Percentiles rank a stretch among this genome's conserved stretches.
These are phyloP conservation scores for Avena eriantha DNA, from an alignment of 176 grass and related monocot genomes.

Conservation along the genomic window DNA sequence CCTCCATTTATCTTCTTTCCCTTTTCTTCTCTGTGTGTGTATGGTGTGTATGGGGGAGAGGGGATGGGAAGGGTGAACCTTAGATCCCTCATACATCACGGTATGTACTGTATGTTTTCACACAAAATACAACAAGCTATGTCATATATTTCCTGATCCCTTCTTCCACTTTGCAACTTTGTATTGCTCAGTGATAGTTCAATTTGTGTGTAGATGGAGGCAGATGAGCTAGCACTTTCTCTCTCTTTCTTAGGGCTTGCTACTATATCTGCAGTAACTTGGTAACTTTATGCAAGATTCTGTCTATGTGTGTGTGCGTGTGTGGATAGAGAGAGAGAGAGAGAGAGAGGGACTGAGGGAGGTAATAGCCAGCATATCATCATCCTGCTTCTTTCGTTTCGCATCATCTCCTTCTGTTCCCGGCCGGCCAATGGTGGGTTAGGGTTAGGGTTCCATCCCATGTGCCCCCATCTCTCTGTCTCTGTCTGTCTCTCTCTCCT, in stretches of 20 bases:
- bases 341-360: not conserved
- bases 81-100: conserved; percentile 50
- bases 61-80: not conserved
- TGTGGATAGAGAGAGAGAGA: not conserved
- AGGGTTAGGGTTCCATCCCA: conserved; percentile 67
- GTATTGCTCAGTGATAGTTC: conserved; percentile 35
- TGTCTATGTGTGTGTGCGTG: not conserved
- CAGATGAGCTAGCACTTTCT: conserved; percentile 42
- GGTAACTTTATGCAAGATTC: conserved; percentile 28
- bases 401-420: conserved; percentile 35
- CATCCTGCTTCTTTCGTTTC: conserved; percentile 26
- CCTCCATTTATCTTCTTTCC: conserved; percentile 66
- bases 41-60: not conserved
- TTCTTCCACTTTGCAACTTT: conserved; percentile 20
- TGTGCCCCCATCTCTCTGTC: conserved; percentile 20
- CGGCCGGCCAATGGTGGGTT: conserved; percentile 26
- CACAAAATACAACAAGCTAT: not conserved
- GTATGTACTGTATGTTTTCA: not conserved
- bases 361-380: conserved; percentile 6
- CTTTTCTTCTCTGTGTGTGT: conserved; percentile 25
- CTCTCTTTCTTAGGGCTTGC: conserved; percentile 10
- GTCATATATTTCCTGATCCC: not conserved
- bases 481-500: not conserved
- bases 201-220: conserved; percentile 27
- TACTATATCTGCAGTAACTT: conserved; percentile 33